phyloP scores from a whole-genome alignment of 345 rosid genomes.

The Kandelia obovata region DNA sequence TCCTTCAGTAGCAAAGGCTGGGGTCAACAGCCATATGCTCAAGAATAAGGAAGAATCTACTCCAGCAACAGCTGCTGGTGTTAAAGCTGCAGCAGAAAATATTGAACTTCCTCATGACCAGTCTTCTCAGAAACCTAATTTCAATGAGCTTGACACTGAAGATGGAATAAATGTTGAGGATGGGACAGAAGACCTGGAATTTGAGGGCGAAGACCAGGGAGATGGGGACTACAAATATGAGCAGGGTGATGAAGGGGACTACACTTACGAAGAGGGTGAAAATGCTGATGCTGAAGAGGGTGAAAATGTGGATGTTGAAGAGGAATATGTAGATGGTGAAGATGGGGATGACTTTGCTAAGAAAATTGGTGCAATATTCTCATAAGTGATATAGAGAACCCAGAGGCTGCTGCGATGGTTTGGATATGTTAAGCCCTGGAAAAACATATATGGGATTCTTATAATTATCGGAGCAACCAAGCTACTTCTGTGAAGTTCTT shows the following conservation, averaged over 20 bases:
- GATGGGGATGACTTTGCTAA: conserved; percentile 62
- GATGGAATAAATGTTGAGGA: conserved; percentile 43
- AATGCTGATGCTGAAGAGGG: conserved; percentile 57
- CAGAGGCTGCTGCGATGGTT: not conserved
- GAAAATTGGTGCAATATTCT: conserved; percentile 56
- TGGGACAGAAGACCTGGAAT: conserved; percentile 43
- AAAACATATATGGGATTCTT: no score
- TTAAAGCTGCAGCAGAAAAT: conserved; percentile 27
- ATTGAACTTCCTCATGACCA: conserved; percentile 26
- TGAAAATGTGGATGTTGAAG: conserved; percentile 51
- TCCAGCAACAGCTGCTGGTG: conserved; percentile 10
- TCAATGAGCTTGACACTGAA: conserved; percentile 33
- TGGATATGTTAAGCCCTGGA: conserved; percentile 14
- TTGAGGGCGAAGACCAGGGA: conserved; percentile 47
- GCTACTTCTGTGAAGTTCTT: no score
- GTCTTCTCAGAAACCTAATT: conserved; percentile 26
- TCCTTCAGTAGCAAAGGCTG: conserved; percentile 27
- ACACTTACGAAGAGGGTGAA: conserved; percentile 63
- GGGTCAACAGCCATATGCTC: conserved; percentile 7
- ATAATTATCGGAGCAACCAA: no score
- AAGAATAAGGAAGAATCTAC: conserved; percentile 31
- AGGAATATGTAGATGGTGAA: conserved; percentile 43
- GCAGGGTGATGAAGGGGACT: conserved; percentile 55
- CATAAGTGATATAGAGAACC: conserved; percentile 23
- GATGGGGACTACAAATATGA: conserved; percentile 38